These are phyloP conservation scores for Bertia moriformis DNA, from an alignment of 2,329 filamentous ascomycete species.

Conservation along the genomic window DNA sequence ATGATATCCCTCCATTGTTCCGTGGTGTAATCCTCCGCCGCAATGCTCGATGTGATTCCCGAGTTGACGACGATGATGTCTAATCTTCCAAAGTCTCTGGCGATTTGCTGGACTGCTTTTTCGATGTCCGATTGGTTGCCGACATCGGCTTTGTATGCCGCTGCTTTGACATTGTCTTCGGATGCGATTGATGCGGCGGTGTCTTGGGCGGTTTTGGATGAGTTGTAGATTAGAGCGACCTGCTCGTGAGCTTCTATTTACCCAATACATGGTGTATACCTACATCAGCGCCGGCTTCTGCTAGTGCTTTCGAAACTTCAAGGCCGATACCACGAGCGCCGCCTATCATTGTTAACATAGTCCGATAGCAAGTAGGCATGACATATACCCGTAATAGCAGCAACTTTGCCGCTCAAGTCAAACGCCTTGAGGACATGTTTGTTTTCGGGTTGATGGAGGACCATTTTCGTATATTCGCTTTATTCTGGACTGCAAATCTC, in stretches of 20 bases:
- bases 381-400: constrained; percentile 14
- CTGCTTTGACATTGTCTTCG: constrained; percentile 6
- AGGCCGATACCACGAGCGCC: constrained; percentile 3
- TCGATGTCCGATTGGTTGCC: constrained; percentile 12
- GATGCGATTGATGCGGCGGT: constrained; percentile 10
- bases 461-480: too few species aligned
- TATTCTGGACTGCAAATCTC: too few species aligned
- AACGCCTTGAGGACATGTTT: constrained; percentile 13
- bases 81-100: constrained; percentile 18
- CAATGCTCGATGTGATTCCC: constrained; percentile 19
- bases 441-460: background rate
- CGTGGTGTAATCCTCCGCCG: constrained; percentile 22
- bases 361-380: constrained; percentile 10
- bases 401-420: constrained; percentile 12
- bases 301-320: constrained; percentile 2
- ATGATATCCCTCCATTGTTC: constrained; percentile 20
- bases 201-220: constrained; percentile 11
- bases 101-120: constrained; percentile 14
- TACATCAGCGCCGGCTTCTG: constrained; percentile 6
- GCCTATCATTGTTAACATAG: constrained; percentile 1
- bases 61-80: constrained; percentile 26
- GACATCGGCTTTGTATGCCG: constrained; percentile 22
- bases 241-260: constrained; percentile 11
- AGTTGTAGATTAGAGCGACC: constrained; percentile 15
- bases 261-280: background rate